Evolutionary conservation across 2,329 filamentous ascomycete species (phyloP), one percentile per base, ranked within the genome.

Genomic region (Cladosporium cucumerinum): DNA sequence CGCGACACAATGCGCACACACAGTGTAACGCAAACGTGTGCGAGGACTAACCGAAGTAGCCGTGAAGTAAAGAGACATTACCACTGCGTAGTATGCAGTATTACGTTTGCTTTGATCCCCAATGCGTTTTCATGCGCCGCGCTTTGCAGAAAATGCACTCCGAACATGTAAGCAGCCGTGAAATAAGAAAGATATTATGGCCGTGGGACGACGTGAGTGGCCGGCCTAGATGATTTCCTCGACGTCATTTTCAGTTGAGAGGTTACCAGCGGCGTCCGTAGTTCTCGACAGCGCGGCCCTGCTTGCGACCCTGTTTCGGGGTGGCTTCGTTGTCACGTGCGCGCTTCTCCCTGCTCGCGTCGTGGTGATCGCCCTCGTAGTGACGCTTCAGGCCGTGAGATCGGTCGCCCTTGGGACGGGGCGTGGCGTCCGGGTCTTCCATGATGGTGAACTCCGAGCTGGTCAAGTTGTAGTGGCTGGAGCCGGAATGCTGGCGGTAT

Each of bases 331-430:
- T 66, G 26, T 69, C 67, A 34, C 61, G 48, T 5, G 54, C 34
- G 11, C 60, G 60, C 60, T 62, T 62, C 61, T 64, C 61, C 14
- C 54, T 64, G 43, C 51, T 64, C 11, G 39, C 39, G 18, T 57
- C 54, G 46, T 52, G 61, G 21, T 65, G 66, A 8, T 65, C 63
- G 10, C 65, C 64, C 12, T 70, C 69, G 52, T 66, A 69, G 21
- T 65, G 55, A 25, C 71, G 68, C 65, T 72, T 72, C 28, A 67
- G 66, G 28, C 66, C 63, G 61, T 71, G 48, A 18, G 60, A 28
- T 26, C 34, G 52, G 51, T 57, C 54, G 58, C 58, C 61, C 34
- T 67, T 66, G 54, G 67, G 66, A 26, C 66, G 67, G 11, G 67
- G 69, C 6, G 68, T 69, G 10, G 60, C 65, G 21, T 71, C 67